Conservation (phyloP, 1,284 basidiomycete species). For the Stygiomarasmius scandens region DNA sequence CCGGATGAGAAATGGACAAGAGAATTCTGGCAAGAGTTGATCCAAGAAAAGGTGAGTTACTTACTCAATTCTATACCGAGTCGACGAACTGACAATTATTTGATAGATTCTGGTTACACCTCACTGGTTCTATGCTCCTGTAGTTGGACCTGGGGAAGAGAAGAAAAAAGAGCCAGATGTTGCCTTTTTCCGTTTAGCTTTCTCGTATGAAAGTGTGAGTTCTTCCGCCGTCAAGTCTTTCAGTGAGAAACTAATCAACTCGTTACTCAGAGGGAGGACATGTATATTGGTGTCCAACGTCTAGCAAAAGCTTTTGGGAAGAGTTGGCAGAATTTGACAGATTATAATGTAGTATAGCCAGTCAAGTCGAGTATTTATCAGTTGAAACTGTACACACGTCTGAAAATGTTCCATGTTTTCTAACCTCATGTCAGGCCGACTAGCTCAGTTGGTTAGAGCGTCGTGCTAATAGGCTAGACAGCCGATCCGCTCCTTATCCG, state of each 20-base stretch:
- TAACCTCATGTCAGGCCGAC: no score
- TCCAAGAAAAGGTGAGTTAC: constrained; percentile 11
- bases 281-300: constrained; percentile 16
- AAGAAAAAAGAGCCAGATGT: constrained; percentile 9
- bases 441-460: neutral
- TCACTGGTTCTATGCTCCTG: constrained; percentile 15
- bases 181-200: constrained; percentile 16
- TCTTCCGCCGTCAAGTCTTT: no score
- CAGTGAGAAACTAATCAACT: no score
- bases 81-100: neutral
- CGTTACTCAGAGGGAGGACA: constrained; percentile 17
- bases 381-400: no score
- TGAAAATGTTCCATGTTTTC: no score
- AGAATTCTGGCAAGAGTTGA: constrained; percentile 14
- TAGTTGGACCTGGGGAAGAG: constrained; percentile 2
- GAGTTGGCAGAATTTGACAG: neutral
- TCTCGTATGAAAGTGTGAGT: constrained; percentile 15
- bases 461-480: neutral
- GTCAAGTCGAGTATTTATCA: no score
- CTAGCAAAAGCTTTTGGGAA: constrained; percentile 13
- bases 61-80: neutral
- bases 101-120: constrained; percentile 14
- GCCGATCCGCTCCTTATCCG: neutral
- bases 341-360: no score
- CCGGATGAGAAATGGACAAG: constrained; percentile 20